These are phyloP conservation scores for Tieghemostelium lacteum DNA, from an alignment of 78 protist species.

Conservation along the genomic window DNA sequence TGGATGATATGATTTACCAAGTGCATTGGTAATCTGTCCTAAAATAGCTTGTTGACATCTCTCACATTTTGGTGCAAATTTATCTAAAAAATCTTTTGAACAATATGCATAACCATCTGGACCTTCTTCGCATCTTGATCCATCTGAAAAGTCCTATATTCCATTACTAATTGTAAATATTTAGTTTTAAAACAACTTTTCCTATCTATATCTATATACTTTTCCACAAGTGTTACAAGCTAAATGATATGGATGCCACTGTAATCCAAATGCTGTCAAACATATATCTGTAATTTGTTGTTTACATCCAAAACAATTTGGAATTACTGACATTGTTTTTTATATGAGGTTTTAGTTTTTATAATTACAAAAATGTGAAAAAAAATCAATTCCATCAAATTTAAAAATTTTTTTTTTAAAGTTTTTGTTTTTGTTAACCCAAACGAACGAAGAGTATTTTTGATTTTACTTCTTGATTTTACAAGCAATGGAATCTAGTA, in stretches of 20 bases:
- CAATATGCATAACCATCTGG: slow-evolving; percentile 81
- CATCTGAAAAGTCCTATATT: slow-evolving; percentile 49
- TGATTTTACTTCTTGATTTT: not conserved
- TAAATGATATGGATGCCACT: slow-evolving; percentile 63
- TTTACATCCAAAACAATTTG: slow-evolving; percentile 53
- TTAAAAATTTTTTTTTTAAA: not conserved
- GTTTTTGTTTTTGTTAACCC: not conserved
- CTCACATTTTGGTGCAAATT: slow-evolving; percentile 73
- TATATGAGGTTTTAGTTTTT: not conserved
- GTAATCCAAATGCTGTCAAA: slow-evolving; percentile 52
- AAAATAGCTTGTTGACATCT: slow-evolving; percentile 58
- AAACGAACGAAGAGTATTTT: not conserved
- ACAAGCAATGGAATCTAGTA: not conserved
- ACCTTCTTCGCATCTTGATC: slow-evolving; percentile 61
- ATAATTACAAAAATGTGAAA: not conserved
- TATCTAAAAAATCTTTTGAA: slow-evolving; percentile 62
- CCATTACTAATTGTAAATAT: too few relatives aligned
- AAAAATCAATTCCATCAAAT: not conserved
- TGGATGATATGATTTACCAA: slow-evolving; percentile 61
- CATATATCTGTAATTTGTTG: slow-evolving; percentile 63
- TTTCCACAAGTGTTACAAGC: slow-evolving; percentile 26
- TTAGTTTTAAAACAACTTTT: too few relatives aligned
- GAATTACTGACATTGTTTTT: slow-evolving; percentile 1
- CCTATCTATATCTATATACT: not conserved
- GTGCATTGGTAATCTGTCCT: slow-evolving; percentile 52